A percentile compares a stretch with the other conserved stretches of the same genome.
phyloP scores from a whole-genome alignment of 2,329 filamentous ascomycete species.

The Epichloe bromicola region DNA sequence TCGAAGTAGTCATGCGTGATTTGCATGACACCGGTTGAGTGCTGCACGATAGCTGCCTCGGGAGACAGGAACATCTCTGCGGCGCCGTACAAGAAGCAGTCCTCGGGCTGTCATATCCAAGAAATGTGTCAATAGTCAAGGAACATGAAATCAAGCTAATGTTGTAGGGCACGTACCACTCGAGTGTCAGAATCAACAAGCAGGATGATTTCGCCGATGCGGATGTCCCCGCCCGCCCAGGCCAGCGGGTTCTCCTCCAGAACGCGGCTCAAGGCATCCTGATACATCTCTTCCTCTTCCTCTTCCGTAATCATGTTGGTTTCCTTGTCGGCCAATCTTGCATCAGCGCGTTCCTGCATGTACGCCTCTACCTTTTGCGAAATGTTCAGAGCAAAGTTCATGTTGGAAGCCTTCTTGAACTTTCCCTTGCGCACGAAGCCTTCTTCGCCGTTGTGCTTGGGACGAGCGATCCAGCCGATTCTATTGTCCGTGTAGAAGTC shows the following conservation, averaged over 20 bases:
- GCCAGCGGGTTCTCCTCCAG: conserved; percentile 32
- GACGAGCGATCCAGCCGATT: conserved; percentile 35
- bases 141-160: background rate
- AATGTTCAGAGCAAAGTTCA: conserved; percentile 56
- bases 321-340: conserved; percentile 7
- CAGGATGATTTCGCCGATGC: conserved; percentile 50
- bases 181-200: conserved; percentile 58
- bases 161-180: conserved; percentile 23
- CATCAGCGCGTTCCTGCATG: conserved; percentile 25
- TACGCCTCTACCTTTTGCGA: conserved; percentile 50
- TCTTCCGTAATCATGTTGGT: conserved; percentile 13
- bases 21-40: conserved; percentile 65
- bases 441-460: conserved; percentile 31
- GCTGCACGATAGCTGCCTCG: conserved; percentile 59
- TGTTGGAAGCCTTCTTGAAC: conserved; percentile 65
- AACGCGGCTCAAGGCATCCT: conserved; percentile 33
- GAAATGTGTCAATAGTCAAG: background rate
- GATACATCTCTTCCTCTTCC: conserved; percentile 33
- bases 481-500: conserved; percentile 38
- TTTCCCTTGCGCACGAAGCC: conserved; percentile 45
- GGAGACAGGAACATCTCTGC: conserved; percentile 59
- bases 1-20: conserved; percentile 62
- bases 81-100: conserved; percentile 57
- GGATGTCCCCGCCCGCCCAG: conserved; percentile 48
- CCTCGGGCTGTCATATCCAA: conserved; percentile 28